Base-by-base conservation (phyloP, 1,284 basidiomycete species). In the Malassezia slooffiae region DNA sequence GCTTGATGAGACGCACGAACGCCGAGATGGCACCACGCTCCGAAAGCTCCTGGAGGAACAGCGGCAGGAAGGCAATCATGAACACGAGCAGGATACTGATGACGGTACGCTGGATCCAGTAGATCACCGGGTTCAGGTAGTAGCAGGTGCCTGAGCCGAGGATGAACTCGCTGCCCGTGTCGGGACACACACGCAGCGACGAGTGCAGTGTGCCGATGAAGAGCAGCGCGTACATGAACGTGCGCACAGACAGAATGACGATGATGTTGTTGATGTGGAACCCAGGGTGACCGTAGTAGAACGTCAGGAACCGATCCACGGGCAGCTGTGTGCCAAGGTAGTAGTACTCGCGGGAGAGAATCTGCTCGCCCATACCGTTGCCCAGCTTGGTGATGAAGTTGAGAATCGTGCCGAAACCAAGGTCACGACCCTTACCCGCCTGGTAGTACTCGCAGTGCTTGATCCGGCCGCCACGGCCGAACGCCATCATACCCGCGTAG, bases 241-340 rank as follows among this genome's bases (percentile, higher is more conserved):
- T 51, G 50, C 66, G 66, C 34, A 69, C 64, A 34, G 62, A 62
- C 20, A 67, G 45, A 45, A 69, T 69, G 55, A 69, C 66, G 66
- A 97, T 77, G 77, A 96, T 96, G 72, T 99, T 99, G 78, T 99
- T 96, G 75, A 97, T 90, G 71, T 96, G 90, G 83, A 99, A 99
- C 55, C 91, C 93, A 38, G 93, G 91, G 73, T 97, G 91, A 38
- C 87, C 91, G 70, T 97, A 97, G 76, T 97, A 97, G 78, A 96
- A 97, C 41, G 91, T 96, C 69, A 97, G 75, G 82, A 97, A 97
- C 40, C 93, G 82, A 70, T 97, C 93, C 70, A 95, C 81, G 30
- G 91, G 90, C 34, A 97, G 79, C 71, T 97, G 91, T n/a, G 93
- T 97, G 40, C 91, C 93, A 55, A 97, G 74, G 71, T 97, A 97